Percentiles rank a stretch among this genome's conserved stretches.
phyloP scores from a whole-genome alignment of 257 asterid genomes.

The Ehretia macrophylla region DNA sequence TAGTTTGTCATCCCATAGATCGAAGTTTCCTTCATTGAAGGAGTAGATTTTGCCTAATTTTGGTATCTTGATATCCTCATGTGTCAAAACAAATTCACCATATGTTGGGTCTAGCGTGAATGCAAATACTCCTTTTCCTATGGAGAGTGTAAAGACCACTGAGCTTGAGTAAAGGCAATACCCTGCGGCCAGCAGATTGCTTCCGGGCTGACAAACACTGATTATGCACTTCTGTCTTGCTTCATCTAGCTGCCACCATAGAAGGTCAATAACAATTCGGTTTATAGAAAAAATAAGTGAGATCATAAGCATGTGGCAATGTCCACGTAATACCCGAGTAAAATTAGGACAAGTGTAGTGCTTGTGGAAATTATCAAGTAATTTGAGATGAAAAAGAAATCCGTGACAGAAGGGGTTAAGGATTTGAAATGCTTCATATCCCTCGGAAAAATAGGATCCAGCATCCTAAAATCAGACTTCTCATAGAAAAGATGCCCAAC shows the following conservation, averaged over 20 bases:
- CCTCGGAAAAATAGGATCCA: too few species aligned
- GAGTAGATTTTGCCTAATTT: constrained; percentile 58
- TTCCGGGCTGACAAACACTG: constrained; percentile 88
- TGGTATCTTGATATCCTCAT: constrained; percentile 64
- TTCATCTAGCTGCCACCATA: constrained; percentile 50
- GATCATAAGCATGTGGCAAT: too few species aligned
- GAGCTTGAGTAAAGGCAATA: constrained; percentile 85
- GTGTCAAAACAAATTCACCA: constrained; percentile 74
- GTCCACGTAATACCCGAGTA: too few species aligned
- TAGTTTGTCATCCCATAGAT: constrained; percentile 65
- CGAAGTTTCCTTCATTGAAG: constrained; percentile 85
- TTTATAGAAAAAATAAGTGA: neutral
- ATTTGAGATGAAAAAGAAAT: too few species aligned
- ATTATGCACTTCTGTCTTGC: constrained; percentile 55
- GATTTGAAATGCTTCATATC: too few species aligned
- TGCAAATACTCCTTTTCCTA: constrained; percentile 62
- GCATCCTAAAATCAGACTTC: too few species aligned
- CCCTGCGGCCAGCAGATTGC: constrained; percentile 78
- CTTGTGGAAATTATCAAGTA: too few species aligned
- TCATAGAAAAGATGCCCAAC: too few species aligned
- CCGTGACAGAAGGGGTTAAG: too few species aligned
- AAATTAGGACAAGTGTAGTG: neutral
- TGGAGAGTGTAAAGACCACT: constrained; percentile 57
- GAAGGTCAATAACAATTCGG: neutral
- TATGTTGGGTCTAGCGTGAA: constrained; percentile 68